These are phyloP conservation scores for Penicillium silybi DNA, from an alignment of 495 filamentous ascomycete species.

Conservation along the genomic window DNA sequence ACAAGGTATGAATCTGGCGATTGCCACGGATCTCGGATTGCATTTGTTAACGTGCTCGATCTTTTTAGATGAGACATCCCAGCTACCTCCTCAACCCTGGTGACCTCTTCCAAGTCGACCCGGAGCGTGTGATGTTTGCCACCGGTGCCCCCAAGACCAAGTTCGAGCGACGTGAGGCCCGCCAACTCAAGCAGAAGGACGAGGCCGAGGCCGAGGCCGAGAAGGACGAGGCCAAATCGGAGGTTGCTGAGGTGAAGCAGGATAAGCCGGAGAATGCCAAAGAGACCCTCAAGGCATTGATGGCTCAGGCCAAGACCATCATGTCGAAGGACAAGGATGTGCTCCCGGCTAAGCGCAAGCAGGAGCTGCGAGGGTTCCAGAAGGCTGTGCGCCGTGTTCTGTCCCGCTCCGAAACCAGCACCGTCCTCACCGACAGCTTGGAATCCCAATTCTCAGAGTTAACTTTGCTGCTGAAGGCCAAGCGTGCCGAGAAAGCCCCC, in stretches of 20 bases:
- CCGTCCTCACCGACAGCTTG: conserved; percentile 43
- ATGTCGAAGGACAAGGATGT: conserved; percentile 46
- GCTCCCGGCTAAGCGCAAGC: conserved; percentile 57
- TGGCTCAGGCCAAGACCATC: conserved; percentile 51
- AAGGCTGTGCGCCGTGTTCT: conserved; percentile 51
- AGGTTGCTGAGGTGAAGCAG: conserved; percentile 21
- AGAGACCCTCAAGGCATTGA: conserved; percentile 47
- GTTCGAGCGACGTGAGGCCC: conserved; percentile 40
- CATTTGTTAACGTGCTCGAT: conserved; percentile 4
- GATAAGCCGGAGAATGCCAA: conserved; percentile 31
- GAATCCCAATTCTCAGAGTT: conserved; percentile 51
- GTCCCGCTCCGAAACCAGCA: conserved; percentile 42
- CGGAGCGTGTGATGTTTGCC: conserved; percentile 79
- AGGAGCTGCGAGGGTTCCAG: conserved; percentile 57
- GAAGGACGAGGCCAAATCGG: conserved; percentile 26
- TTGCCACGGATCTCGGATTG: background rate
- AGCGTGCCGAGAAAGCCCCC: conserved; percentile 27
- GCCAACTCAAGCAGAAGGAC: conserved; percentile 24
- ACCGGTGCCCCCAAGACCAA: conserved; percentile 70
- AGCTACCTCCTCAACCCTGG: conserved; percentile 95
- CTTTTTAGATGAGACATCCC: conserved; percentile 76
- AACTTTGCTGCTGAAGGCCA: conserved; percentile 39
- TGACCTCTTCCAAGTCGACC: conserved; percentile 94
- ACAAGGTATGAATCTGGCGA: conserved; percentile 59
- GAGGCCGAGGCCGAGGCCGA: conserved; percentile 22